phyloP scores from a whole-genome alignment of 331 rosid species.

The Spiraea crenata region DNA sequence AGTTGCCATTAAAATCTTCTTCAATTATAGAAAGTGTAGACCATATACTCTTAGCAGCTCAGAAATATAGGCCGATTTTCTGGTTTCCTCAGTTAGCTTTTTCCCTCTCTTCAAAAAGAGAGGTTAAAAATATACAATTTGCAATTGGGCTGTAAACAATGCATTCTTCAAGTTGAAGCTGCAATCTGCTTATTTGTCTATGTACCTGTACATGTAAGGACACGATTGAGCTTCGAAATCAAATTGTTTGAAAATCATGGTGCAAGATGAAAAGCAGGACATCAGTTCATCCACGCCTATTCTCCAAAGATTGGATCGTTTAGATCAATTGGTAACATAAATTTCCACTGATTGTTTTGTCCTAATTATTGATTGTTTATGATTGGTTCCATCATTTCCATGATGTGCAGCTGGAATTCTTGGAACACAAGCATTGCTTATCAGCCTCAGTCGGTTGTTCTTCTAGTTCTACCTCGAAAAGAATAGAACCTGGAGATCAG shows the following conservation, averaged over 20 bases:
- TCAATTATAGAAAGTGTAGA: neutral
- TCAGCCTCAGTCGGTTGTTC: neutral
- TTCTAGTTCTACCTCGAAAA: neutral
- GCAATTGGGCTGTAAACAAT: constrained; percentile 7
- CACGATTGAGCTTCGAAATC: constrained; percentile 6
- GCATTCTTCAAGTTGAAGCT: constrained; percentile 1
- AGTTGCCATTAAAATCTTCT: constrained; percentile 18
- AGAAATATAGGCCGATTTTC: neutral
- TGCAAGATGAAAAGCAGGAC: constrained; percentile 9
- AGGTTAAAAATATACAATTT: neutral
- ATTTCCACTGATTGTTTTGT: neutral
- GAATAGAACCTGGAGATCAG: constrained; percentile 10
- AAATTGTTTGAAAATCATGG: constrained; percentile 9
- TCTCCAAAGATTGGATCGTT: constrained; percentile 40
- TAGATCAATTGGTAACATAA: constrained; percentile 33
- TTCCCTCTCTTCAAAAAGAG: neutral
- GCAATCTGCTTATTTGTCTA: neutral
- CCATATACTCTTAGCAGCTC: constrained; percentile 4
- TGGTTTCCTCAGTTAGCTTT: neutral
- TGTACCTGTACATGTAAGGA: too few relatives aligned
- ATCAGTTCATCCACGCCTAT: constrained; percentile 32
- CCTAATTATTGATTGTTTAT: neutral
- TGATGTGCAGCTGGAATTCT: constrained; percentile 26
- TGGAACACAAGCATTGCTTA: constrained; percentile 35
- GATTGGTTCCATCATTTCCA: neutral